Evolutionary conservation across 1,139 yeast species (phyloP).

Genomic region (Debaryomycetaceae sp.): DNA sequence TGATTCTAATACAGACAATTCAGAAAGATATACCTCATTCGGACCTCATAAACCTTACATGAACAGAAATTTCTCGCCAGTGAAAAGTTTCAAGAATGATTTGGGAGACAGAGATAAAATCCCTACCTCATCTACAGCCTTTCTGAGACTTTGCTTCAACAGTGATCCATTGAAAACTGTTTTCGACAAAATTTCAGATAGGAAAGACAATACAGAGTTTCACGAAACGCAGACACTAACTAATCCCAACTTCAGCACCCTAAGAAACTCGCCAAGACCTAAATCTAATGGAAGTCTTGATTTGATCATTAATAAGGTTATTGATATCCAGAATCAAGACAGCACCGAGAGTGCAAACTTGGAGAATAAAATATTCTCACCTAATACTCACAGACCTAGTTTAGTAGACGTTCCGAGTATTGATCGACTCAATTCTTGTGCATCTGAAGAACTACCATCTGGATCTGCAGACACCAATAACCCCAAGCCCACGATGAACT

Average conservation of each 20-base stretch:
- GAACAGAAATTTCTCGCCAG: slow-evolving; percentile 1
- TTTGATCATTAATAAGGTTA: neutral
- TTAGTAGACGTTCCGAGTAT: slow-evolving; percentile 22
- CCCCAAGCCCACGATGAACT: neutral
- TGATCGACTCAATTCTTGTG: slow-evolving; percentile 2
- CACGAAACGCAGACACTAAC: neutral
- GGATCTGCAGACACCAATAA: neutral
- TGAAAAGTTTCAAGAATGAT: slow-evolving; percentile 2
- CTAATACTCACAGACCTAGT: slow-evolving; percentile 22
- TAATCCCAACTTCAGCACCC: neutral
- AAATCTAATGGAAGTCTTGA: neutral
- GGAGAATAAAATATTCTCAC: slow-evolving; percentile 25
- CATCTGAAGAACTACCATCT: neutral
- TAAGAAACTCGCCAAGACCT: neutral
- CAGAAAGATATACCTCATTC: neutral
- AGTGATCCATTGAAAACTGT: neutral
- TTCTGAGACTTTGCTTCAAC: neutral
- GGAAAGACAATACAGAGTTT: neutral
- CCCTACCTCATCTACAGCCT: slow-evolving; percentile 3
- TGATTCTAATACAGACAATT: neutral
- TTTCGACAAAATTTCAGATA: neutral
- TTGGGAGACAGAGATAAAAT: neutral
- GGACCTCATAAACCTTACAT: neutral
- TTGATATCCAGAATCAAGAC: slow-evolving; percentile 6
- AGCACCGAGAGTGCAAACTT: slow-evolving; percentile 13